Percentiles rank a stretch among this genome's conserved stretches.
These are phyloP conservation scores for Eucalyptus polybractea DNA, from an alignment of 345 rosid genomes.

Conservation along the genomic window DNA sequence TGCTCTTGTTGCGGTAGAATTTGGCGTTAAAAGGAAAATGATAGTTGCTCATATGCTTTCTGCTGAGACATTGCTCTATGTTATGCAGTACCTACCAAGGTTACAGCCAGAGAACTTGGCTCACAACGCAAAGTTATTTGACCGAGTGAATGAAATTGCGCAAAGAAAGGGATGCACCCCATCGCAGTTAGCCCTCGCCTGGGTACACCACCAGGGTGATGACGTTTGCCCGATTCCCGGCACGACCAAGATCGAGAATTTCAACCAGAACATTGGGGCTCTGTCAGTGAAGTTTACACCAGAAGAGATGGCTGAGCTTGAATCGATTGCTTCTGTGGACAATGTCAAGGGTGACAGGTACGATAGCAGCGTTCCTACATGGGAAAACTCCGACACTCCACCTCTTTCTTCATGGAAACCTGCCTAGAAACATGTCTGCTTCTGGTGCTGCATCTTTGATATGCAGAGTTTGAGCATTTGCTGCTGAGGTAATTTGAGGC, in stretches of 20 bases:
- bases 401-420: constrained; percentile 42
- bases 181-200: constrained; percentile 52
- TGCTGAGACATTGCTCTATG: background rate
- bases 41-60: background rate
- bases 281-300: constrained; percentile 41
- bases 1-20: background rate
- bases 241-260: background rate
- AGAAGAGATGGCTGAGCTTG: constrained; percentile 54
- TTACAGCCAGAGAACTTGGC: constrained; percentile 53
- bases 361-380: background rate
- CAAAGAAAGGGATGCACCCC: constrained; percentile 44
- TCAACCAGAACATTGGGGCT: constrained; percentile 12
- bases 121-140: constrained; percentile 27
- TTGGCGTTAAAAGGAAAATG: background rate
- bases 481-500: background rate
- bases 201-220: constrained; percentile 54
- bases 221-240: background rate
- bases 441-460: background rate
- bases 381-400: constrained; percentile 36
- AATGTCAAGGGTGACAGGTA: constrained; percentile 45
- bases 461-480: background rate
- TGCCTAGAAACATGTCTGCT: background rate
- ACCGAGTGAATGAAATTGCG: constrained; percentile 29
- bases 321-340: constrained; percentile 26
- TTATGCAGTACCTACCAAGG: constrained; percentile 38